Evolutionary conservation across 495 filamentous ascomycete species (phyloP), one percentile per base, ranked within the genome.

Genomic region (Aspergillus biplanus): DNA sequence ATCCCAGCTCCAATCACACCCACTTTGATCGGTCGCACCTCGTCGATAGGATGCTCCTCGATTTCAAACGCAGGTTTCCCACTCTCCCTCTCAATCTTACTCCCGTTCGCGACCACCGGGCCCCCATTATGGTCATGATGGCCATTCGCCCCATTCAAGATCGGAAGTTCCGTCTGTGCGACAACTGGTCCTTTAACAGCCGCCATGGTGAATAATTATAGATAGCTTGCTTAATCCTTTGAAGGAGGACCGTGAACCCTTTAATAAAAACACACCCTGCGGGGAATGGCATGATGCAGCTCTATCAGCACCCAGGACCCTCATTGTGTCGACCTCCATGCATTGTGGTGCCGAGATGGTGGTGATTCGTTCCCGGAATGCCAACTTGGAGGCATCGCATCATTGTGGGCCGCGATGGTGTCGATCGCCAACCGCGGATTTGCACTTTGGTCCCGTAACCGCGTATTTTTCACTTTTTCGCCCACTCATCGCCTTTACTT

Each of bases 1-100:
- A 86, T 65, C 6, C 84, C 85, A 9, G 80, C 84, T 16, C 85
- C 85, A 35, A 85, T 80, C 9, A 84, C 70, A 4, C 80, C 82
- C 6, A 87, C 82, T 59, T 81, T 82, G 31, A 83, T 74, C 16
- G 74, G 70, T 42, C 76, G 67, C 16, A 77, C 67, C 55, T 69
- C 33, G 63, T 81, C 78, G 35, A 81, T 67, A 16, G 76, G 75
- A 44, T 80, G 78, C 33, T 81, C 76, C 47, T 80, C 76, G 3
- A 81, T 57, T 46, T 71, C 52, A 21, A 79, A 80, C 0, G 68
- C 58, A 6, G 68, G 65, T 27, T 27, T 27, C 18, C 55, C 47
- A 21, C 6, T 33, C 16, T 47, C 47, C 15, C 6, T 33, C 16
- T 47, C 27, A 15, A 16, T 21, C 32, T 50, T 55, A 7, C 50